Conservation (phyloP, 1,284 basidiomycete genomes). For the Apiotrichum gamsii region DNA sequence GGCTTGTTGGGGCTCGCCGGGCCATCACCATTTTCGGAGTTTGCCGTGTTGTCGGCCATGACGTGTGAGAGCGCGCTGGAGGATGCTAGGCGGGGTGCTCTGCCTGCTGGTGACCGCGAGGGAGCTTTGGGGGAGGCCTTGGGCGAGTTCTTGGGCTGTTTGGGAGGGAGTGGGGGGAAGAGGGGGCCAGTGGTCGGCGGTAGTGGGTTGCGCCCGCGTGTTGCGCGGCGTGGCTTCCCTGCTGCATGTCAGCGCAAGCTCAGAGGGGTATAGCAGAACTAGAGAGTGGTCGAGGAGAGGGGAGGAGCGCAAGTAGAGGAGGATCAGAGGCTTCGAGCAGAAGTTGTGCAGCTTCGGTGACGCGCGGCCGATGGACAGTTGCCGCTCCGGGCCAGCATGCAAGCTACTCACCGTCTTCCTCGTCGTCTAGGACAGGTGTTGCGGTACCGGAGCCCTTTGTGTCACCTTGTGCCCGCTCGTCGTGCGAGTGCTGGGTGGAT, state of each 20-base stretch:
- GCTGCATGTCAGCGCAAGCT: slow-evolving; percentile 3
- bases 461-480: slow-evolving; percentile 8
- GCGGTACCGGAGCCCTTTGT: slow-evolving; percentile 16
- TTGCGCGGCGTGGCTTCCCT: slow-evolving; percentile 32
- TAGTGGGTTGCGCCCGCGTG: slow-evolving; percentile 39
- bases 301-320: too few species aligned
- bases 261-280: too few species aligned
- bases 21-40: background rate
- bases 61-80: slow-evolving; percentile 19
- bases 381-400: too few species aligned
- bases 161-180: slow-evolving; percentile 45
- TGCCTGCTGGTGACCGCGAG: slow-evolving; percentile 14
- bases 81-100: slow-evolving; percentile 8
- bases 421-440: slow-evolving; percentile 19
- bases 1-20: slow-evolving; percentile 7
- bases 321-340: too few species aligned
- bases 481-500: slow-evolving; percentile 17
- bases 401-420: slow-evolving; percentile 20
- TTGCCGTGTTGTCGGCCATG: slow-evolving; percentile 16
- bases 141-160: slow-evolving; percentile 34
- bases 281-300: too few species aligned
- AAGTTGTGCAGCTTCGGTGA: too few species aligned
- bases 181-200: slow-evolving; percentile 41
- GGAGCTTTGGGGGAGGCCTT: slow-evolving; percentile 29
- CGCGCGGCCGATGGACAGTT: too few species aligned